phyloP scores from a whole-genome alignment of 768 basidiomycete genomes.

The Heimioporus sp. region DNA sequence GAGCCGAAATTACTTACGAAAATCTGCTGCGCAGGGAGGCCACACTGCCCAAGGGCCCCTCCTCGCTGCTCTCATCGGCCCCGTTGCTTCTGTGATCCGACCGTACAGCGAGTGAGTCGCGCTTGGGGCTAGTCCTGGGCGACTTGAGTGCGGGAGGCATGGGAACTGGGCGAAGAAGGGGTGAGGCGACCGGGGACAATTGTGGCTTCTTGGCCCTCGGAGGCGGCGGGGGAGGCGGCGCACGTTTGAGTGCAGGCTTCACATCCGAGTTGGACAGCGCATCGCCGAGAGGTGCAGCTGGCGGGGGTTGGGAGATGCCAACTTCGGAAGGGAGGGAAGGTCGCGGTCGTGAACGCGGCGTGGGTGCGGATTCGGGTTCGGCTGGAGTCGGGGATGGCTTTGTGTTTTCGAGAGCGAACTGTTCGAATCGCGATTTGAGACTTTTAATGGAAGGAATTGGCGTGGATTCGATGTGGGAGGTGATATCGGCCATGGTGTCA shows the following conservation, averaged over 20 bases:
- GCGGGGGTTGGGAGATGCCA: slow-evolving; percentile 15
- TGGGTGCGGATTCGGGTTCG: slow-evolving; percentile 28
- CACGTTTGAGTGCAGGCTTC: slow-evolving; percentile 42
- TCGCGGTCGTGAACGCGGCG: slow-evolving; percentile 43
- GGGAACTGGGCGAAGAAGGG: slow-evolving; percentile 52
- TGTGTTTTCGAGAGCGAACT: slow-evolving; percentile 47
- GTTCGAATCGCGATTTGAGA: slow-evolving; percentile 69
- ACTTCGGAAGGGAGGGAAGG: slow-evolving; percentile 27
- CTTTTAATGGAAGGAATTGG: slow-evolving; percentile 65
- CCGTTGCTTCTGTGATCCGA: not conserved
- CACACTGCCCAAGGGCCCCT: slow-evolving; percentile 26
- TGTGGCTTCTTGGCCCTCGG: slow-evolving; percentile 30
- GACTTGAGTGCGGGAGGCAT: slow-evolving; percentile 30
- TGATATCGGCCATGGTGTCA: slow-evolving; percentile 16
- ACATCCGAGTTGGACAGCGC: slow-evolving; percentile 56
- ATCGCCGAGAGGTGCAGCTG: slow-evolving; percentile 26
- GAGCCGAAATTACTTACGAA: slow-evolving; percentile 39
- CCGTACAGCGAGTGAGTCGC: not conserved
- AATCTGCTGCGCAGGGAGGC: slow-evolving; percentile 46
- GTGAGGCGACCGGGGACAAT: slow-evolving; percentile 45
- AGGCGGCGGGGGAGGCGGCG: slow-evolving; percentile 60
- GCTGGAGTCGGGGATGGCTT: slow-evolving; percentile 14
- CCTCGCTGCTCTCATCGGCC: slow-evolving; percentile 13
- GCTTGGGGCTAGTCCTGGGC: slow-evolving; percentile 21
- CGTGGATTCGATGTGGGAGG: slow-evolving; percentile 46